phyloP scores from a whole-genome alignment of 2,329 filamentous ascomycete species.

The Aspergillus brunneoviolaceus region DNA sequence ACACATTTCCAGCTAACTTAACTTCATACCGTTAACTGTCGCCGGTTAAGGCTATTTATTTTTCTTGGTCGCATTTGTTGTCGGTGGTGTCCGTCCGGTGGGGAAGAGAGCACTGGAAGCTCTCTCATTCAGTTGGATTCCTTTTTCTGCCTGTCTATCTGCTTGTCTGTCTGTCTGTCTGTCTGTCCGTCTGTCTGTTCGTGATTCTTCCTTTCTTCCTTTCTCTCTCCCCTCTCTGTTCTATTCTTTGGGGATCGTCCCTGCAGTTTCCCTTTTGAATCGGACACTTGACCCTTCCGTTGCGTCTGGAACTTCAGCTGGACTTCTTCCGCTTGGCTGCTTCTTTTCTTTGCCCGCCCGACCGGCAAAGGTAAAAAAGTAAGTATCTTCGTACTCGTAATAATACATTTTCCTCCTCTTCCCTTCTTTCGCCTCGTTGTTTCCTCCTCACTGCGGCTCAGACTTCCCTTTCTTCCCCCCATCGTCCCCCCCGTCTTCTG shows the following conservation, averaged over 20 bases:
- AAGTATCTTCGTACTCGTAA: neutral
- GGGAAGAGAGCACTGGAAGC: neutral
- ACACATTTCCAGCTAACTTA: no score
- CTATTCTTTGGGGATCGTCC: neutral
- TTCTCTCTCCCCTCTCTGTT: neutral
- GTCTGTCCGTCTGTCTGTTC: neutral
- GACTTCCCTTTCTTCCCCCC: neutral
- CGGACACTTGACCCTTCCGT: neutral
- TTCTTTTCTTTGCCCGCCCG: neutral
- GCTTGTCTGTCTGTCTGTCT: neutral
- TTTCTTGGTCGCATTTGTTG: neutral
- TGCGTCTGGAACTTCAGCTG: neutral
- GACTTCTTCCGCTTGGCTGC: neutral
- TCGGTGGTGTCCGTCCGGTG: neutral
- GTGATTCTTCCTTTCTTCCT: neutral
- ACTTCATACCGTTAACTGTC: neutral
- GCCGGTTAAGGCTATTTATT: neutral
- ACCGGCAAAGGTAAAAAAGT: neutral
- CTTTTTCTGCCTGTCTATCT: neutral
- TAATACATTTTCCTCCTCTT: neutral
- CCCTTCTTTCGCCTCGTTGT: neutral
- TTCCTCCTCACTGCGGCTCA: neutral
- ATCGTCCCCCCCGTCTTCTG: neutral
- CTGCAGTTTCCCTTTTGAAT: neutral
- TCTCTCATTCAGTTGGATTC: neutral